phyloP scores from a whole-genome alignment of 2,329 filamentous ascomycete species.

The Microdochium bolleyi region DNA sequence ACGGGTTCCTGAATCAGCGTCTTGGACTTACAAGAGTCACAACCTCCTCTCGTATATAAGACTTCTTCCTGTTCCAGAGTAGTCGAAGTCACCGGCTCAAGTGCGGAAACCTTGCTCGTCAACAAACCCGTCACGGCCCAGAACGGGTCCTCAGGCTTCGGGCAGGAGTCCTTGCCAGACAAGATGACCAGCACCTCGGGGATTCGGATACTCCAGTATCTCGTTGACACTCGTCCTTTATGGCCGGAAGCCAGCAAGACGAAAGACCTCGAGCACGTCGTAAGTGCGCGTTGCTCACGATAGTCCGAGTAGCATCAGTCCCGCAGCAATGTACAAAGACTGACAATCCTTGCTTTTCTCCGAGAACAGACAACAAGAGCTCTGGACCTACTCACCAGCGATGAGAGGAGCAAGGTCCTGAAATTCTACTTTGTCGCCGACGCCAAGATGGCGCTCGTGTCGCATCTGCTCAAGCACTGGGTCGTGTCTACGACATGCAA shows the following conservation, averaged over 20 bases:
- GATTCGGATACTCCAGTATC: slow-evolving; percentile 45
- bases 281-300: slow-evolving; percentile 18
- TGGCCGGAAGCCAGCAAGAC: slow-evolving; percentile 47
- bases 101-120: too few species aligned
- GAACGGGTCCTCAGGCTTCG: too few species aligned
- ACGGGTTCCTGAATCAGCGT: too few species aligned
- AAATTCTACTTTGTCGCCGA: slow-evolving; percentile 61
- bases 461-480: slow-evolving; percentile 66
- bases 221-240: slow-evolving; percentile 50
- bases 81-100: too few species aligned
- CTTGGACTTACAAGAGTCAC: too few species aligned
- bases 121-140: too few species aligned
- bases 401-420: slow-evolving; percentile 50
- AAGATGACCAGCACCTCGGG: neutral
- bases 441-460: slow-evolving; percentile 67
- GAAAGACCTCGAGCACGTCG: slow-evolving; percentile 35
- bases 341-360: neutral
- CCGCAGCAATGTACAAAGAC: neutral
- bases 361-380: slow-evolving; percentile 33
- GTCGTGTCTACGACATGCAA: slow-evolving; percentile 51
- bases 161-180: too few species aligned
- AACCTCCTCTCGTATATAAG: too few species aligned
- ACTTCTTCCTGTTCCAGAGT: too few species aligned
- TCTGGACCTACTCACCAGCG: slow-evolving; percentile 39
- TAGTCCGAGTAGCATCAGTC: too few species aligned